phyloP scores from a whole-genome alignment of 805 yeast genomes.

The Pichia thaimueangensis region DNA sequence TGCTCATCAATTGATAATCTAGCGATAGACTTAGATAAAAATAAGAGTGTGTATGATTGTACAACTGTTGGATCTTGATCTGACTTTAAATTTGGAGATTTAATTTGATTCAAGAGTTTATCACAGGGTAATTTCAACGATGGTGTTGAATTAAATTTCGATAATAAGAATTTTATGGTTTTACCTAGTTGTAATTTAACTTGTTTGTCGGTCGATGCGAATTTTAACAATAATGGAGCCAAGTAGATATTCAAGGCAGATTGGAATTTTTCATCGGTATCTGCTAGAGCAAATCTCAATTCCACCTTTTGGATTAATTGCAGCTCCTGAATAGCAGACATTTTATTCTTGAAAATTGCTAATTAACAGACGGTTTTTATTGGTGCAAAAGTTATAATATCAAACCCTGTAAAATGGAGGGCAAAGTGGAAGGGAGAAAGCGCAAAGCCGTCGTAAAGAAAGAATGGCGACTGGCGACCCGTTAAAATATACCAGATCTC shows the following conservation, averaged over 20 bases:
- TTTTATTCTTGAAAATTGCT: no score
- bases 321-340: slow-evolving; percentile 37
- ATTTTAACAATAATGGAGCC: slow-evolving; percentile 71
- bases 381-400: no score
- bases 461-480: no score
- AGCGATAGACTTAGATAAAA: slow-evolving; percentile 62
- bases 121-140: slow-evolving; percentile 56
- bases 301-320: slow-evolving; percentile 72
- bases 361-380: no score
- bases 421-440: no score
- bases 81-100: slow-evolving; percentile 40
- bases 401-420: no score
- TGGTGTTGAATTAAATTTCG: slow-evolving; percentile 54
- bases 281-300: slow-evolving; percentile 71
- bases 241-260: slow-evolving; percentile 54
- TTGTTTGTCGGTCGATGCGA: slow-evolving; percentile 59
- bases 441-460: no score
- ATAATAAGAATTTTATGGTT: slow-evolving; percentile 59
- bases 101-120: slow-evolving; percentile 58
- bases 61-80: slow-evolving; percentile 44
- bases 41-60: slow-evolving; percentile 55
- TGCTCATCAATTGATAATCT: slow-evolving; percentile 38
- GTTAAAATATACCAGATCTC: no score
- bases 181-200: slow-evolving; percentile 61
- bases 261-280: slow-evolving; percentile 58